A percentile compares a stretch with the other conserved stretches of the same genome.
Conservation (phyloP, 768 basidiomycete species). For the Suillus paluster region DNA sequence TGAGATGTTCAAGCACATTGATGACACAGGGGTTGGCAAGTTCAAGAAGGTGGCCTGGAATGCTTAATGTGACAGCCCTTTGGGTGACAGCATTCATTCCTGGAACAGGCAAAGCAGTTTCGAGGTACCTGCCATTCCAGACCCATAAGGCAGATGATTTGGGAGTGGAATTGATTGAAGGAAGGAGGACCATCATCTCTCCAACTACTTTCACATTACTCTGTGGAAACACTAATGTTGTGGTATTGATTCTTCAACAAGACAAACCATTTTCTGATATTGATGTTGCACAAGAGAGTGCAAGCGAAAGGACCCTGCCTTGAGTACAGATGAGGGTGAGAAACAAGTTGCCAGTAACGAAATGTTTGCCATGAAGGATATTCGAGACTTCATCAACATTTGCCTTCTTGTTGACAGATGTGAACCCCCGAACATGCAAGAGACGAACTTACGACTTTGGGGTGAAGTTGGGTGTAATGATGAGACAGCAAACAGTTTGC, state of each 20-base stretch:
- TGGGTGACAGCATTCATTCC: constrained; percentile 4
- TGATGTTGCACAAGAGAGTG: too few relatives aligned
- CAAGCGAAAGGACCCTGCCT: too few relatives aligned
- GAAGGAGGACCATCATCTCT: constrained; percentile 2
- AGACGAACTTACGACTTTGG: too few relatives aligned
- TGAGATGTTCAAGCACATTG: neutral
- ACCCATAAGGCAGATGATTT: neutral
- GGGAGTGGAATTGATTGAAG: neutral
- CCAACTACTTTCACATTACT: constrained; percentile 1
- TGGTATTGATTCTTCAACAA: neutral
- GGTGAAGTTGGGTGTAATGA: too few relatives aligned
- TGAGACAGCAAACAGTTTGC: too few relatives aligned
- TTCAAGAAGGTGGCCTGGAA: constrained; percentile 4
- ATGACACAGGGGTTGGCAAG: neutral
- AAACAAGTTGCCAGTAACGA: too few relatives aligned
- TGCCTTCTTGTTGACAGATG: too few relatives aligned
- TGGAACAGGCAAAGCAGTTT: neutral
- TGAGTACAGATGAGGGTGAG: too few relatives aligned
- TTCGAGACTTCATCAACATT: neutral
- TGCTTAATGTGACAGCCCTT: neutral
- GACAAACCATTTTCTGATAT: too few relatives aligned
- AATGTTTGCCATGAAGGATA: too few relatives aligned
- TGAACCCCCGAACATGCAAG: too few relatives aligned
- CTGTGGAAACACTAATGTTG: neutral
- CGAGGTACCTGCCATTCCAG: constrained; percentile 6